Evolutionary conservation across 768 basidiomycete genomes (phyloP).

Genomic region (Kockovaella imperatae): DNA sequence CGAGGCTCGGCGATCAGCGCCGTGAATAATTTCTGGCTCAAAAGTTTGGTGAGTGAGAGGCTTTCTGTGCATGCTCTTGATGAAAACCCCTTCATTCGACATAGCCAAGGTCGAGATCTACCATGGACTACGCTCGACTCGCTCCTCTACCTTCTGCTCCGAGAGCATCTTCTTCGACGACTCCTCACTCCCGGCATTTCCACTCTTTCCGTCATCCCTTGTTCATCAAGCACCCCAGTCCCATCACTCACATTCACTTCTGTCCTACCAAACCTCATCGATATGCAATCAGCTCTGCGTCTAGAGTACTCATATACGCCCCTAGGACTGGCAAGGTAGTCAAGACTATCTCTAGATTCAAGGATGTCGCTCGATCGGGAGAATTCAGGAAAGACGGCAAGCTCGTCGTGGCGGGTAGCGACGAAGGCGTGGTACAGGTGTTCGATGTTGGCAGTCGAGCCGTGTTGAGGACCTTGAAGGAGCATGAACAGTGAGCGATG

Average conservation of each 20-base stretch:
- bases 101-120: neutral
- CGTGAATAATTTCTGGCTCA: too few species aligned
- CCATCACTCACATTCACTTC: slow-evolving; percentile 90
- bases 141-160: slow-evolving; percentile 34
- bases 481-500: slow-evolving; percentile 69
- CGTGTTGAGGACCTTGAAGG: slow-evolving; percentile 81
- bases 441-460: slow-evolving; percentile 92
- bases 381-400: slow-evolving; percentile 88
- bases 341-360: slow-evolving; percentile 94
- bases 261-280: slow-evolving; percentile 76
- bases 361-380: slow-evolving; percentile 85
- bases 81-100: too few species aligned
- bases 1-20: too few species aligned
- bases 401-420: slow-evolving; percentile 88
- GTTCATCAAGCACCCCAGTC: slow-evolving; percentile 94
- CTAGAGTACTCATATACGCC: slow-evolving; percentile 88
- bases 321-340: slow-evolving; percentile 92
- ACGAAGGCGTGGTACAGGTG: slow-evolving; percentile 78
- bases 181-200: slow-evolving; percentile 41
- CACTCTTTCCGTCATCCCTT: slow-evolving; percentile 48
- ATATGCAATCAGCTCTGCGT: slow-evolving; percentile 91
- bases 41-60: too few species aligned
- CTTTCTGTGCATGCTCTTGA: too few species aligned
- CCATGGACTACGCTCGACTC: slow-evolving; percentile 41
- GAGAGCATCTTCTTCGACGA: slow-evolving; percentile 26